phyloP scores from a whole-genome alignment of 2,329 filamentous ascomycete species.

The Rhynchosporium secalis region DNA sequence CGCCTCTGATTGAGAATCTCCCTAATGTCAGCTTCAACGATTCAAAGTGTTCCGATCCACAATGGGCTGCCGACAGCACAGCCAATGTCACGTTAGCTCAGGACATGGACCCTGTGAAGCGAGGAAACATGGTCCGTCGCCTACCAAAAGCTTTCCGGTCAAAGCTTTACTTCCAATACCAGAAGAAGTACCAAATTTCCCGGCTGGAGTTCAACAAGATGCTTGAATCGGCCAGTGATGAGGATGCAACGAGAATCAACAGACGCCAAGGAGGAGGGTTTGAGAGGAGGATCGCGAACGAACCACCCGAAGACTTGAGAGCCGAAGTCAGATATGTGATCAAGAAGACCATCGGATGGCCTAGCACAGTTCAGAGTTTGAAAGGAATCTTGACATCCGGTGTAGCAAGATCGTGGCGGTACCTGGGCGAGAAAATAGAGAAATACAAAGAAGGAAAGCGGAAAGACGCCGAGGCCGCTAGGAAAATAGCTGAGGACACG shows the following conservation, averaged over 20 bases:
- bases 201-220: constrained; percentile 80
- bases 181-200: constrained; percentile 85
- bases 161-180: constrained; percentile 92
- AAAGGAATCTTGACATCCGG: constrained; percentile 85
- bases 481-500: constrained; percentile 19
- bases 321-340: constrained; percentile 74
- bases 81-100: constrained; percentile 72
- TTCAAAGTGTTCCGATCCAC: constrained; percentile 53
- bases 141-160: constrained; percentile 83
- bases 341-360: constrained; percentile 87
- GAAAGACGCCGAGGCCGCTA: constrained; percentile 28
- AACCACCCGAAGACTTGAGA: constrained; percentile 65
- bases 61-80: constrained; percentile 64
- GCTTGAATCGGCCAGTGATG: constrained; percentile 74
- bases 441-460: constrained; percentile 52
- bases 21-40: constrained; percentile 84
- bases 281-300: constrained; percentile 77
- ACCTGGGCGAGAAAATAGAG: constrained; percentile 77
- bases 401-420: constrained; percentile 66
- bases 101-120: constrained; percentile 88
- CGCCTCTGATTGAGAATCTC: constrained; percentile 82
- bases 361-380: constrained; percentile 81
- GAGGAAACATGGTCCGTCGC: constrained; percentile 94
- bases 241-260: constrained; percentile 67
- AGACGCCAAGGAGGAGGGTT: constrained; percentile 79